These are phyloP conservation scores for Gliomastix tumulicola DNA, from an alignment of 2,329 filamentous ascomycete genomes.

Conservation along the genomic window DNA sequence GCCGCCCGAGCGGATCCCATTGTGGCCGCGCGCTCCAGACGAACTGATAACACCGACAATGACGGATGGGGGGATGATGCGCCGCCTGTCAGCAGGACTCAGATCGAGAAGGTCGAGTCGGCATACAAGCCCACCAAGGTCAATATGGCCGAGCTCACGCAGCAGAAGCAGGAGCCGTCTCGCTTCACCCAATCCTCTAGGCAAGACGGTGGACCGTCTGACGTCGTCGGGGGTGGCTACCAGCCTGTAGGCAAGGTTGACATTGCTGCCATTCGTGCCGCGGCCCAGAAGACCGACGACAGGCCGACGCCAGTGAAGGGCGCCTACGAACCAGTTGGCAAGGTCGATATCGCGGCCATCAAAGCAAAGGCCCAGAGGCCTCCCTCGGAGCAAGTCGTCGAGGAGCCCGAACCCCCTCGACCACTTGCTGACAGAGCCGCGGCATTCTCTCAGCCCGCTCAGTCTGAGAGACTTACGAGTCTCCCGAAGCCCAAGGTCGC, in stretches of 20 bases:
- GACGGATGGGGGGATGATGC: slow-evolving; percentile 96
- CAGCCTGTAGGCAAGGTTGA: slow-evolving; percentile 97
- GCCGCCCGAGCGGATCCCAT: slow-evolving; percentile 59
- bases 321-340: slow-evolving; percentile 88
- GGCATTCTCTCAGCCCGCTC: slow-evolving; percentile 54
- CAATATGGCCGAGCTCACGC: slow-evolving; percentile 79
- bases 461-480: slow-evolving; percentile 74
- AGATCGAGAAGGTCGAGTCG: slow-evolving; percentile 85
- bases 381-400: slow-evolving; percentile 31
- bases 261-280: slow-evolving; percentile 80
- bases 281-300: slow-evolving; percentile 65
- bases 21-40: slow-evolving; percentile 56
- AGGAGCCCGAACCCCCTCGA: slow-evolving; percentile 35
- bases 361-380: slow-evolving; percentile 72
- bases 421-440: slow-evolving; percentile 70
- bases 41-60: slow-evolving; percentile 56
- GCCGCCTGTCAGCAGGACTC: slow-evolving; percentile 77
- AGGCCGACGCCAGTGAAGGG: slow-evolving; percentile 83
- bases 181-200: slow-evolving; percentile 37
- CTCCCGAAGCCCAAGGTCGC: slow-evolving; percentile 93
- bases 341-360: slow-evolving; percentile 95
- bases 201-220: slow-evolving; percentile 36
- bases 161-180: slow-evolving; percentile 63
- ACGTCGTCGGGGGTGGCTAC: slow-evolving; percentile 80
- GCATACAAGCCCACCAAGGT: slow-evolving; percentile 96